phyloP scores from a whole-genome alignment of 305 asterid species.

The Nicotiana rustica region DNA sequence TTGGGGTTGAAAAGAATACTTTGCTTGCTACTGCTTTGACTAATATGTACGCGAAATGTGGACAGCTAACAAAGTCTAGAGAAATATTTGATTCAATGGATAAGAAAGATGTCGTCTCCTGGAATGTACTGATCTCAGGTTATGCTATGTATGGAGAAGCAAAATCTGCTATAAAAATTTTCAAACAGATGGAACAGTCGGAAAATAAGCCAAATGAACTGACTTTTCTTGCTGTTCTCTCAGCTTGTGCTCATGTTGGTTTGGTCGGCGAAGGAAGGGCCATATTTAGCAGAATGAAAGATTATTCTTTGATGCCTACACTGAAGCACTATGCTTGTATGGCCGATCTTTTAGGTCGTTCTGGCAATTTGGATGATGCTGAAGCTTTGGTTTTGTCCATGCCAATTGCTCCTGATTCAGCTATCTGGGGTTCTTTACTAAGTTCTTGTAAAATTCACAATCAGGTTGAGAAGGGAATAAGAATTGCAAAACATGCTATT shows the following conservation, averaged over 20 bases:
- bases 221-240: constrained; percentile 74
- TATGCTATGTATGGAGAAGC: constrained; percentile 80
- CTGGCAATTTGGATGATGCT: constrained; percentile 69
- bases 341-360: constrained; percentile 79
- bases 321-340: constrained; percentile 82
- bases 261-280: constrained; percentile 64
- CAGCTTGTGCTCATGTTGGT: constrained; percentile 84
- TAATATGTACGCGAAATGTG: constrained; percentile 89
- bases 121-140: constrained; percentile 84
- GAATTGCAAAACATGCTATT: constrained; percentile 76
- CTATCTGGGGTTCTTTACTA: constrained; percentile 78
- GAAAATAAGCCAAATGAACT: constrained; percentile 61
- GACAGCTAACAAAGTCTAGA: constrained; percentile 57
- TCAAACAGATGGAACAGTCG: constrained; percentile 62
- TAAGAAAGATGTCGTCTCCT: constrained; percentile 63
- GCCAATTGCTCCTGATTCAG: constrained; percentile 75
- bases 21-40: constrained; percentile 69
- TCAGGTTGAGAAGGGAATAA: constrained; percentile 65
- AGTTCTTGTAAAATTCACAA: constrained; percentile 73
- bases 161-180: constrained; percentile 57
- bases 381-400: constrained; percentile 68
- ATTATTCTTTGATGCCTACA: constrained; percentile 57
- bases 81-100: constrained; percentile 63
- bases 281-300: constrained; percentile 60
- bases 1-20: constrained; percentile 46